Evolutionary conservation across 345 rosid genomes (phyloP), one percentile per base, ranked within the genome.

Genomic region (Moringa oleifera): DNA sequence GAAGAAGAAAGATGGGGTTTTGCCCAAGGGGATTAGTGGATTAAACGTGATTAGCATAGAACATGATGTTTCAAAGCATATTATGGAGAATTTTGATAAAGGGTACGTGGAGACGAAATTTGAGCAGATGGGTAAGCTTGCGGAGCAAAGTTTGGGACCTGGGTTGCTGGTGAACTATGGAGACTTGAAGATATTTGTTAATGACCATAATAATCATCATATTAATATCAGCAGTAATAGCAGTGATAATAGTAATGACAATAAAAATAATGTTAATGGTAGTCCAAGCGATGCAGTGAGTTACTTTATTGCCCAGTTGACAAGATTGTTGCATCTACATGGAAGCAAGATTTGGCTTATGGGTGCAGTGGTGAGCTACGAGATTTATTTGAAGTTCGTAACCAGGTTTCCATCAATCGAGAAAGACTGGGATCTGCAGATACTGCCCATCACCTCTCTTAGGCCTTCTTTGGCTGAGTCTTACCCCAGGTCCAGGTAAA

Each of bases 371-470:
- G 73, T 68, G 37, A 83, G 77, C 61, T 70, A 85, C 23, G 94
- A 86, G 46, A 75, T 69, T n/a, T 91, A 85, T 50, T 71, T 67
- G 68, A 82, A 80, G 70, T 80, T 85, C 68, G 58, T 71, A 63
- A 71, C 18, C 15, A 83, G 73, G 73, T 91, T 80, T 70, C 88
- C 85, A 7, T 66, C 58, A 0, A 66, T 79, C 23, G 98, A 83
- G 70, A 83, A 85, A 50, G 87, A 91, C 22, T 91, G 96, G 98
- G 87, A 86, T 63, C 63, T 91, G 82, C 87, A 86, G 81, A 71
- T 88, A 63, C 77, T 91, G 69, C 91, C 85, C 22, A 83, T 91
- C 50, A 72, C 90, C 53, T 73, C 90, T 47, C 74, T 77, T 58
- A 76, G 65, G 49, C 64, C 82, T 46, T 59, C 66, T 62, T 65